Percentiles rank a stretch among this genome's conserved stretches.
These are phyloP conservation scores for Pleoardoris graminearum DNA, from an alignment of 2,329 filamentous ascomycete genomes.

Conservation along the genomic window DNA sequence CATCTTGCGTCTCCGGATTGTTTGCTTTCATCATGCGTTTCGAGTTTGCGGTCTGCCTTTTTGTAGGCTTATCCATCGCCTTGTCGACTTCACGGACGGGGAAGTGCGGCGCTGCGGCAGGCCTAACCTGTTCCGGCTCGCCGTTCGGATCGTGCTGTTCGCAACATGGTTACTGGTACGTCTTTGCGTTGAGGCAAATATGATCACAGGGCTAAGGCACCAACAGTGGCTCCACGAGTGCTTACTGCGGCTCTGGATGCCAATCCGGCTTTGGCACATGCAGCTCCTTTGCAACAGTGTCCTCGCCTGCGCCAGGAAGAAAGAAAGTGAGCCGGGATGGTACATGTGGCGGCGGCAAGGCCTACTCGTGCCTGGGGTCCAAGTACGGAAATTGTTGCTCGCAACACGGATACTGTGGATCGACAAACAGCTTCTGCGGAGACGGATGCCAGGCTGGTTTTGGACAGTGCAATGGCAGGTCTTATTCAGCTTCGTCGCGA, in stretches of 20 bases:
- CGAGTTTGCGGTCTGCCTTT: background rate
- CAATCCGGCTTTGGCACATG: background rate
- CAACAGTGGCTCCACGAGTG: background rate
- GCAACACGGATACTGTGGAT: background rate
- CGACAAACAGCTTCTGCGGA: background rate
- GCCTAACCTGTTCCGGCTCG: background rate
- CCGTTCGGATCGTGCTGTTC: background rate
- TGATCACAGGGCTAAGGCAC: background rate
- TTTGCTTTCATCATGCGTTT: background rate
- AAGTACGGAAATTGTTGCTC: conserved; percentile 1
- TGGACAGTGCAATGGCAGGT: background rate
- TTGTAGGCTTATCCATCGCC: background rate
- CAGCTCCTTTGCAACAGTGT: background rate
- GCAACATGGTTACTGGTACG: background rate
- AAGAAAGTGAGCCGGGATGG: background rate
- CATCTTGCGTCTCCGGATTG: background rate
- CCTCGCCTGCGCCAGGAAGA: background rate
- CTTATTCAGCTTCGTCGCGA: background rate
- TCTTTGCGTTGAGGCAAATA: background rate
- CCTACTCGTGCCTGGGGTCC: background rate
- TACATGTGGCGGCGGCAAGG: background rate
- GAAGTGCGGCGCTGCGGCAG: background rate
- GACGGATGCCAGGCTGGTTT: background rate
- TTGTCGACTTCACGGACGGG: background rate
- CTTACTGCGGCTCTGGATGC: background rate